These are phyloP conservation scores for Hanseniaspora guilliermondii DNA, from an alignment of 805 yeast genomes.

Conservation along the genomic window DNA sequence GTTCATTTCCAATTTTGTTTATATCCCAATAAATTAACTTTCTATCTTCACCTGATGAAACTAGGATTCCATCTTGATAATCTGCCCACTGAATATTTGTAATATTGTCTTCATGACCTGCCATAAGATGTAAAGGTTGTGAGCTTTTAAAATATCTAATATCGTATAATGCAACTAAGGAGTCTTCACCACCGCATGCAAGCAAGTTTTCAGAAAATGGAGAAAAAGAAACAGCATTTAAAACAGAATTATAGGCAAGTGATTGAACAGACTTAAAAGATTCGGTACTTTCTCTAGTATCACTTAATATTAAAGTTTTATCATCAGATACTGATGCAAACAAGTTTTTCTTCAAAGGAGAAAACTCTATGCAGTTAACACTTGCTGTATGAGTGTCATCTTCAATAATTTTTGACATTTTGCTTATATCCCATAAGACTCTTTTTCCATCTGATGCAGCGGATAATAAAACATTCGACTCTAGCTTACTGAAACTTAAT, in stretches of 20 bases:
- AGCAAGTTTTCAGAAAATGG: constrained; percentile 45
- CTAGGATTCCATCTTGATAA: constrained; percentile 60
- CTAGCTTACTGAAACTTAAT: constrained; percentile 47
- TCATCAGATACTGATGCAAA: constrained; percentile 73
- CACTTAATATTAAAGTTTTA: constrained; percentile 41
- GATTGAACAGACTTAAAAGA: constrained; percentile 17
- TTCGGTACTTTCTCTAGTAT: constrained; percentile 32
- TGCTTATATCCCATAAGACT: constrained; percentile 45
- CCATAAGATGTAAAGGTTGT: constrained; percentile 50
- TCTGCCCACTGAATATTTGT: constrained; percentile 71
- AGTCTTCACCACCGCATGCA: constrained; percentile 60
- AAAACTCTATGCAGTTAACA: constrained; percentile 72
- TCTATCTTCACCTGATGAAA: constrained; percentile 67
- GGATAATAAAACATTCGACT: constrained; percentile 41
- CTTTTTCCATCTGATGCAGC: constrained; percentile 56
- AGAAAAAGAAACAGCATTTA: constrained; percentile 57
- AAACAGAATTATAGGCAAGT: constrained; percentile 29
- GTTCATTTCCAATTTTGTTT: constrained; percentile 69
- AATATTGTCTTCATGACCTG: constrained; percentile 67
- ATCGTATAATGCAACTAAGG: constrained; percentile 56
- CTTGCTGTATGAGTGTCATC: constrained; percentile 33
- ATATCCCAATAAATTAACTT: constrained; percentile 75
- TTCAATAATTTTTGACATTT: constrained; percentile 19
- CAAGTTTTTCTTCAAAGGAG: constrained; percentile 35
- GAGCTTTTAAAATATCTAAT: constrained; percentile 34